Base-by-base conservation (phyloP, 345 rosid species). In the Aegle marmelos region DNA sequence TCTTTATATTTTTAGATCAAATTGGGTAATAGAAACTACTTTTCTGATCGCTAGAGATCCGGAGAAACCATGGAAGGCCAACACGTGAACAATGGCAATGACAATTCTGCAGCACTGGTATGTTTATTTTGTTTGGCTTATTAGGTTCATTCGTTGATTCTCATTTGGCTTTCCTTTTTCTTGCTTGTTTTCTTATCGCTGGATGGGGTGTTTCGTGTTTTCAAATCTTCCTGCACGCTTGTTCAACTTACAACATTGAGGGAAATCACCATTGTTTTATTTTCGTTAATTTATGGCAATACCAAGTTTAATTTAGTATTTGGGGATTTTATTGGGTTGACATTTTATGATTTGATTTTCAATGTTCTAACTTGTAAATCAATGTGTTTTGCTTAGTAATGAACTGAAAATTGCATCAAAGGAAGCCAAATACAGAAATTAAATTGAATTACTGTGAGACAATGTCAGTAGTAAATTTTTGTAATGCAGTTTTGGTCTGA, bases 11-110 rank as follows among this genome's bases (percentile, higher is more conserved):
- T 34, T 9, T 21, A 13, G 6, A 22, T 11, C 22, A 11, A 48
- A 45, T 61, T 19, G 36, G 66, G 28, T 70, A 19, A 27, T 72
- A 41, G 7, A 45, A 53, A 31, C 19, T 53, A 19, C 21, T 13
- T 2, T 75, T 25, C 76, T 80, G 25, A 14, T 19, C 77, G 30
- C 22, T 70, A 88, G 91, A 73, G 54, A 83, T 79, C 86, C 33
- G 19, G 27, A 71, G 80, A 83, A 76, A 70, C 72, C 4, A 80
- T 85, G 87, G 88, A 82, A 80, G 80, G 68, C 72, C 78, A 78
- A 37, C 66, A 48, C 58, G 41, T 24, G 74, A 69, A 72, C 7
- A 82, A 74, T 50, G 80, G 72, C 81, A 83, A 68, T 30, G 83
- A 74, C 60, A 62, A 50, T 16, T 33, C 77, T 6, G 83, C 85